phyloP scores from a whole-genome alignment of 331 rosid species.

The Quercus lobata region DNA sequence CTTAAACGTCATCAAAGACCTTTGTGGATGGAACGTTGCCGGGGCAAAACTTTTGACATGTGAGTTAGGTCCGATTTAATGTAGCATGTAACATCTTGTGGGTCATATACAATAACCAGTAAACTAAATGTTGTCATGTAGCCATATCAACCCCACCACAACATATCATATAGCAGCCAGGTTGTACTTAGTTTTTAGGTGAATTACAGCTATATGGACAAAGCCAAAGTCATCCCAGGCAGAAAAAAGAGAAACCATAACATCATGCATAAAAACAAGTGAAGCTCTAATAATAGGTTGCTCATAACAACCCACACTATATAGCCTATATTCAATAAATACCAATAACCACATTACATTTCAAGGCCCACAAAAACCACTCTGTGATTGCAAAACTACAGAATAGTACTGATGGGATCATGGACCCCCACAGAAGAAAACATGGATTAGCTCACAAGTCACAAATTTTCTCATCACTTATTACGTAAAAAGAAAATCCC shows the following conservation, averaged over 20 bases:
- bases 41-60: background rate
- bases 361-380: conserved; percentile 23
- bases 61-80: background rate
- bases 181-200: conserved; percentile 5
- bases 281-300: conserved; percentile 3
- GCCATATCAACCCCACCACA: background rate
- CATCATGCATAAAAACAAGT: conserved; percentile 1
- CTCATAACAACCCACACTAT: conserved; percentile 20
- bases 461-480: conserved; percentile 23
- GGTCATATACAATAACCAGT: background rate
- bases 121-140: background rate
- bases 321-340: conserved; percentile 1
- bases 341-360: conserved; percentile 1
- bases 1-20: background rate
- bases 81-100: background rate
- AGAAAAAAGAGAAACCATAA: background rate
- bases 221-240: background rate
- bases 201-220: conserved; percentile 18
- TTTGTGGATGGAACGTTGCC: background rate
- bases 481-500: conserved; percentile 9
- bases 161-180: background rate
- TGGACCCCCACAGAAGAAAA: background rate
- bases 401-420: conserved; percentile 1
- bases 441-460: conserved; percentile 12
- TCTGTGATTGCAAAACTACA: conserved; percentile 18